phyloP scores from a whole-genome alignment of 345 rosid species.

The Lepidium africanum region DNA sequence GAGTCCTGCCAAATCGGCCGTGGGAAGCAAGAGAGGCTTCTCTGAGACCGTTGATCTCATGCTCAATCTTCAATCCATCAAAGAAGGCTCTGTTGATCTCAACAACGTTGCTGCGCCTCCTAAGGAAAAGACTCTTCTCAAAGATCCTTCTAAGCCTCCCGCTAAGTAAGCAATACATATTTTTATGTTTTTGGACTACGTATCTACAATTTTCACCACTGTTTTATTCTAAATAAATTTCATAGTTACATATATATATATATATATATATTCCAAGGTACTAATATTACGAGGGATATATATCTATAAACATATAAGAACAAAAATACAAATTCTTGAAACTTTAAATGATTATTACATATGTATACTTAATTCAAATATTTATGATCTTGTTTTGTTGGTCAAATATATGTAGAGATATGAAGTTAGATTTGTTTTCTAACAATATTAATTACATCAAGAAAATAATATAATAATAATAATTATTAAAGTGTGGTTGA shows the following conservation, averaged over 20 bases:
- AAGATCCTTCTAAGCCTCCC: conserved; percentile 54
- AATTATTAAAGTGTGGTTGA: neutral
- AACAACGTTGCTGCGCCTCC: conserved; percentile 2
- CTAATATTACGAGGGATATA: neutral
- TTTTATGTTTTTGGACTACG: neutral
- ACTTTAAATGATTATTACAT: neutral
- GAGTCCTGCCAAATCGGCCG: conserved; percentile 17
- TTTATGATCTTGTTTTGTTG: neutral
- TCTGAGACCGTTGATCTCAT: conserved; percentile 67
- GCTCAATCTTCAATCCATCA: conserved; percentile 46
- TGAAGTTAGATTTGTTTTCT: neutral
- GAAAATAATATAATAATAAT: neutral
- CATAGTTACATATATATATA: neutral
- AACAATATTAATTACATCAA: neutral
- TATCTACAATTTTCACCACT: neutral
- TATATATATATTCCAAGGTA: neutral
- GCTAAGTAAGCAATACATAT: conserved; percentile 48
- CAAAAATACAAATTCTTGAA: neutral
- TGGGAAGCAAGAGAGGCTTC: conserved; percentile 60
- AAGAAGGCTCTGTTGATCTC: conserved; percentile 30
- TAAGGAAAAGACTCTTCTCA: conserved; percentile 19
- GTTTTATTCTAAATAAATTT: neutral
- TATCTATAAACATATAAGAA: neutral
- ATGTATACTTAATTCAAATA: neutral
- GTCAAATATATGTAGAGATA: neutral